Evolutionary conservation across 2,329 filamentous ascomycete genomes (phyloP).

Genomic region (Berkeleyomyces rouxiae): DNA sequence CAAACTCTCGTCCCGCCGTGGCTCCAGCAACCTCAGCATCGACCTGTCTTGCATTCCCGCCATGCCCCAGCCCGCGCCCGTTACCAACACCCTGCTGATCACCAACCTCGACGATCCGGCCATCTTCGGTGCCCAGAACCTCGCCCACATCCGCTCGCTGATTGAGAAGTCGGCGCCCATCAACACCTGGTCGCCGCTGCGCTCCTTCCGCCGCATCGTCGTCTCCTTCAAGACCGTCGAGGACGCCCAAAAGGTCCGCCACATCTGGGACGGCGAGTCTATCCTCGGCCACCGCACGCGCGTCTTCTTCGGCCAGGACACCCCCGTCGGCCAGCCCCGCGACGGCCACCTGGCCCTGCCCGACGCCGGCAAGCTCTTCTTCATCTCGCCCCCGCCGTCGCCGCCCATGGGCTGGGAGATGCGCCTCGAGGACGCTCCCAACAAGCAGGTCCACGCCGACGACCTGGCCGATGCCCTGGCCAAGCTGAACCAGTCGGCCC

Average conservation of each 20-base stretch:
- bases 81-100: slow-evolving; percentile 71
- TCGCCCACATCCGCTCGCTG: slow-evolving; percentile 55
- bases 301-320: slow-evolving; percentile 52
- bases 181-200: slow-evolving; percentile 64
- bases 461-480: slow-evolving; percentile 51
- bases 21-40: slow-evolving; percentile 37
- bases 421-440: slow-evolving; percentile 50
- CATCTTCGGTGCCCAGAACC: slow-evolving; percentile 58
- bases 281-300: slow-evolving; percentile 53
- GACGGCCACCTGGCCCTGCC: slow-evolving; percentile 48
- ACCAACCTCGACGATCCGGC: slow-evolving; percentile 60
- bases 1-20: slow-evolving; percentile 7
- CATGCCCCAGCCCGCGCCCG: slow-evolving; percentile 51
- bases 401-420: slow-evolving; percentile 55
- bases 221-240: slow-evolving; percentile 58
- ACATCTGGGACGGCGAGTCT: slow-evolving; percentile 56
- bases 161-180: slow-evolving; percentile 54
- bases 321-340: slow-evolving; percentile 32
- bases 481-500: slow-evolving; percentile 36
- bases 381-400: slow-evolving; percentile 52
- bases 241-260: slow-evolving; percentile 53
- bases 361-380: slow-evolving; percentile 55
- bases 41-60: slow-evolving; percentile 59
- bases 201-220: slow-evolving; percentile 68
- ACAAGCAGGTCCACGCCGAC: slow-evolving; percentile 52